Evolutionary conservation across 2,329 filamentous ascomycete species (phyloP).

Genomic region (Penicillium sp.): DNA sequence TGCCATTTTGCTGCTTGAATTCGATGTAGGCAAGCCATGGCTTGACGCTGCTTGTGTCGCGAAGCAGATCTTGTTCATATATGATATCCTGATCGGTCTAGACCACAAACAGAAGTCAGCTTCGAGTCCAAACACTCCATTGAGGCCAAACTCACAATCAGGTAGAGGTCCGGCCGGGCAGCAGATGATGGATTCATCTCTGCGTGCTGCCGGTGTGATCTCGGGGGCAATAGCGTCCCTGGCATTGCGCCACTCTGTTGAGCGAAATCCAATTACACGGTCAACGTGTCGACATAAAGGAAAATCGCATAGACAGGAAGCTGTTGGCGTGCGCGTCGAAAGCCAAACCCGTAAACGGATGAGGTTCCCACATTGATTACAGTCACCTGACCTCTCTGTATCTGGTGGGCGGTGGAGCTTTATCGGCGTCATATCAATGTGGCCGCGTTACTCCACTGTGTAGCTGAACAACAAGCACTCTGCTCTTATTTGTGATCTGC

Average conservation of each 20-base stretch:
- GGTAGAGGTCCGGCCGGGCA: slow-evolving; percentile 44
- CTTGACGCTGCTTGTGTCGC: slow-evolving; percentile 78
- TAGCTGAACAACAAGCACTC: slow-evolving; percentile 15
- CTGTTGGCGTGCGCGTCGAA: slow-evolving; percentile 28
- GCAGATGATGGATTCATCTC: slow-evolving; percentile 43
- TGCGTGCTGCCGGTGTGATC: slow-evolving; percentile 44
- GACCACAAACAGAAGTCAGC: slow-evolving; percentile 30
- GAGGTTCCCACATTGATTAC: slow-evolving; percentile 23
- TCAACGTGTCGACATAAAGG: slow-evolving; percentile 28
- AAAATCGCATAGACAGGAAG: slow-evolving; percentile 27
- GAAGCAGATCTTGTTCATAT: slow-evolving; percentile 93
- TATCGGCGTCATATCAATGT: slow-evolving; percentile 34
- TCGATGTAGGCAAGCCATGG: slow-evolving; percentile 94
- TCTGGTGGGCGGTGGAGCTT: slow-evolving; percentile 26
- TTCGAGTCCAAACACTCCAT: slow-evolving; percentile 20
- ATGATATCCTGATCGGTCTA: slow-evolving; percentile 83
- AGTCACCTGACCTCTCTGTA: slow-evolving; percentile 26
- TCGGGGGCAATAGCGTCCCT: slow-evolving; percentile 48
- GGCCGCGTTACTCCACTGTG: slow-evolving; percentile 20
- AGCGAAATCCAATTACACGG: slow-evolving; percentile 35
- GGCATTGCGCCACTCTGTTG: slow-evolving; percentile 47
- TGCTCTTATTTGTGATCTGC: slow-evolving; percentile 38
- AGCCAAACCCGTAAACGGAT: slow-evolving; percentile 19
- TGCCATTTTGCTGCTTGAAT: slow-evolving; percentile 85
- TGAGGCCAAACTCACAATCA: slow-evolving; percentile 40